phyloP scores from a whole-genome alignment of 257 asterid species.

The Solanum microdontum region DNA sequence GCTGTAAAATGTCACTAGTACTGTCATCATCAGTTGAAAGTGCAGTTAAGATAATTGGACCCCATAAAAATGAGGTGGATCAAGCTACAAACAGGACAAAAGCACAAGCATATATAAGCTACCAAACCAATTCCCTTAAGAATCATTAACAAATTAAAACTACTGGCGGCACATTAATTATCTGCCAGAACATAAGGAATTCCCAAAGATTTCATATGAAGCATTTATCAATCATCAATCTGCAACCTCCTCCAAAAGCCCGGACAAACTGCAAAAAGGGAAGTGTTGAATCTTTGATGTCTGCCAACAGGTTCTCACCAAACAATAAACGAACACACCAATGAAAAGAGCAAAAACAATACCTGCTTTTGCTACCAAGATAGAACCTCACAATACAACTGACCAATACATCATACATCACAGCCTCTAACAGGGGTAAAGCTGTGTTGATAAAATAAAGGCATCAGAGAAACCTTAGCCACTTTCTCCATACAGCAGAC shows the following conservation, averaged over 20 bases:
- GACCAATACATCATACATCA: neutral
- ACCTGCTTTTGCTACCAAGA: constrained; percentile 11
- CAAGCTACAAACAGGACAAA: neutral
- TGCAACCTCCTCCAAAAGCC: constrained; percentile 4
- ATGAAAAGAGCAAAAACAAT: neutral
- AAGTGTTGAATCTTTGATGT: constrained; percentile 3
- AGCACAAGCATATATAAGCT: neutral
- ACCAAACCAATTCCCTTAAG: neutral
- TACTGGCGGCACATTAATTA: neutral
- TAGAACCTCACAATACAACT: neutral
- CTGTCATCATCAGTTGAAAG: neutral
- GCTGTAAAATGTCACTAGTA: neutral
- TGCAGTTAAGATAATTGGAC: neutral
- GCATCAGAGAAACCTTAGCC: constrained; percentile 8
- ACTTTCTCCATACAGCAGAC: neutral
- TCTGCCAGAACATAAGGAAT: neutral
- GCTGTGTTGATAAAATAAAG: constrained; percentile 10
- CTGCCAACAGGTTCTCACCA: neutral
- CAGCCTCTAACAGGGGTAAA: neutral
- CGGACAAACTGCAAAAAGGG: constrained; percentile 13
- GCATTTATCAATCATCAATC: neutral
- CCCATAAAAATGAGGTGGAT: neutral
- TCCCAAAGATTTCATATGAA: neutral
- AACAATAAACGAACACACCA: neutral
- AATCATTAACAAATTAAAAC: neutral